phyloP scores from a whole-genome alignment of 352 stramenopile species.

The Globisporangium barbulae region DNA sequence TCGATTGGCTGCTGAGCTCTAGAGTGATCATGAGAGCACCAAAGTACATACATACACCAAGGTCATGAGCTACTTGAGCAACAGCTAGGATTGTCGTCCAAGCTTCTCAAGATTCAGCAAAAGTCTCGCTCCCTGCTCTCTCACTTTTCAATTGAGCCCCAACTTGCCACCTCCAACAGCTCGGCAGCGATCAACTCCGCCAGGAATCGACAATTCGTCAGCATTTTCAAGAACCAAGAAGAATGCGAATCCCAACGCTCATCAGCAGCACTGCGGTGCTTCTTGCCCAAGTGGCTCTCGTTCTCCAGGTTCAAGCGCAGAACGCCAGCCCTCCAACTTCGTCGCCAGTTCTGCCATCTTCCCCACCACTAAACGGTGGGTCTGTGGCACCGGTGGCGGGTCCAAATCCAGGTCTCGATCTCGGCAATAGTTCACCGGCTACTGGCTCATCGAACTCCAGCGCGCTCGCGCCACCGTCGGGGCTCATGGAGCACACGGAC shows the following conservation, averaged over 20 bases:
- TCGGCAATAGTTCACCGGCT: neutral
- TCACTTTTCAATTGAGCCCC: neutral
- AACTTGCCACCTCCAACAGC: neutral
- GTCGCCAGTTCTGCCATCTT: neutral
- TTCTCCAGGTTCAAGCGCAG: neutral
- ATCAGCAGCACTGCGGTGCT: neutral
- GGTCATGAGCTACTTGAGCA: neutral
- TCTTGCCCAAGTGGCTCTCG: neutral
- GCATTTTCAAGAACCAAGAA: neutral
- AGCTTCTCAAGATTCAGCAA: neutral
- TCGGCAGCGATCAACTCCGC: neutral
- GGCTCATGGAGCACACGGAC: conserved; percentile 2
- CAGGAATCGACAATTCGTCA: neutral
- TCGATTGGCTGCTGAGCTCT: neutral
- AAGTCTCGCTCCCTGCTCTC: neutral
- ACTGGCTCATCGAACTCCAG: neutral
- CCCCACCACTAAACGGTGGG: neutral
- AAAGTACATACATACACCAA: neutral
- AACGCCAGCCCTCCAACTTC: neutral
- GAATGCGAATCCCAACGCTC: neutral
- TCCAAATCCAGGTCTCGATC: neutral
- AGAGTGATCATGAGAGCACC: neutral
- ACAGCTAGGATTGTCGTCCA: neutral
- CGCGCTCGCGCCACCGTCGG: neutral
- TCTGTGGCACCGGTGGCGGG: neutral